A percentile compares a stretch with the other conserved stretches of the same genome.
These are phyloP conservation scores for Cercospora sp. DNA, from an alignment of 2,329 filamentous ascomycete species.

Conservation along the genomic window DNA sequence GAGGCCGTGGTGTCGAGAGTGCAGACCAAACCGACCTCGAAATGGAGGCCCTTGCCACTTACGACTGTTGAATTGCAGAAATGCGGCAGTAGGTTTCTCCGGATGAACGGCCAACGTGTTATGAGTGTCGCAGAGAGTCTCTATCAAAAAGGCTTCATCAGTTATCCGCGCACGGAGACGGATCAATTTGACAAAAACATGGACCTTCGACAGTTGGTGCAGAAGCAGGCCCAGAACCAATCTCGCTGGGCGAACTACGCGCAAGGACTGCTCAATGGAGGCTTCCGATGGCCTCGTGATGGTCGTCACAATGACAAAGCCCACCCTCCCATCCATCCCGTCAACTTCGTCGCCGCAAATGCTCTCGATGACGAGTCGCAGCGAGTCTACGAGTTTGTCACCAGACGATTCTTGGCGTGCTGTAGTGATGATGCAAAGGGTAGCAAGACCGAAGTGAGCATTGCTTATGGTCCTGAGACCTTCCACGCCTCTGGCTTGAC, in stretches of 20 bases:
- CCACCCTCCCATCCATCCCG: constrained; percentile 93
- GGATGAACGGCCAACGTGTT: constrained; percentile 86
- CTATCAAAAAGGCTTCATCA: constrained; percentile 94
- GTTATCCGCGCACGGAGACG: constrained; percentile 95
- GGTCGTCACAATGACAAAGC: constrained; percentile 93
- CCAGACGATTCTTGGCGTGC: constrained; percentile 87
- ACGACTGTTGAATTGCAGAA: constrained; percentile 97
- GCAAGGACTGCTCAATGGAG: constrained; percentile 69
- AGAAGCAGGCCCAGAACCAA: constrained; percentile 76
- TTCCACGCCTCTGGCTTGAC: constrained; percentile 82
- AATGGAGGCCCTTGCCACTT: constrained; percentile 88
- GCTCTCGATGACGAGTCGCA: constrained; percentile 62
- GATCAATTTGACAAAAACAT: constrained; percentile 92
- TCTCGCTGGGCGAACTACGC: constrained; percentile 77
- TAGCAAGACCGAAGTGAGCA: constrained; percentile 78
- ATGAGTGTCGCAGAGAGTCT: constrained; percentile 84
- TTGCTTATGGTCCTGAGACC: constrained; percentile 77
- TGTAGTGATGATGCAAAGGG: constrained; percentile 94
- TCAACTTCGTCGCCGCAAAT: constrained; percentile 71
- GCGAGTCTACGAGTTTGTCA: constrained; percentile 87
- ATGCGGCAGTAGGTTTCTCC: constrained; percentile 82
- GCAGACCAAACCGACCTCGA: constrained; percentile 85
- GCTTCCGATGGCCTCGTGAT: constrained; percentile 76
- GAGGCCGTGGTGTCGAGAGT: constrained; percentile 80
- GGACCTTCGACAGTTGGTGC: constrained; percentile 74